Base-by-base conservation (phyloP, 164 flowering plant species). In the Aristolochia californica region DNA sequence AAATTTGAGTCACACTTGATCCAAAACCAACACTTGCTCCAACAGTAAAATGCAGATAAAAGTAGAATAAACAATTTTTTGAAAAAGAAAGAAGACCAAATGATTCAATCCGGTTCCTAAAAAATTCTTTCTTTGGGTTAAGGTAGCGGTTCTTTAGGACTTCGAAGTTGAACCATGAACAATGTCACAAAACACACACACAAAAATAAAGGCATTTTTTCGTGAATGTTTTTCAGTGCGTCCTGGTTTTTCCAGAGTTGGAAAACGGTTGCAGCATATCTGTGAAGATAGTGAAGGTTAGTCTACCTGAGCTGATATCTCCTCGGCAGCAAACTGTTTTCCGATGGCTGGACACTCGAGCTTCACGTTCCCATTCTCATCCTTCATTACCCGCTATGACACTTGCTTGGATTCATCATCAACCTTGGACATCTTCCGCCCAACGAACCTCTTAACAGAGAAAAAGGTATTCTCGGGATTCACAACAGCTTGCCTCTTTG, bases 401-500 rank as follows among this genome's bases (percentile, higher is more conserved):
- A 82, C 87, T 72, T 82, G 87, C 71, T 82, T 82, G 4, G 79
- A 62, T 58, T 82, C 87, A 66, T 82, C 87, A 38, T 78, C 82
- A 2, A 82, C 82, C 70, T 82, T 84, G n/a, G 70, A 52, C 87
- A 80, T 82, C 68, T 82, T 84, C 72, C 91, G 70, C 56, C 91
- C 91, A 44, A 84, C 80, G 68, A 84, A 84, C 65, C 91, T 71
- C 81, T 82, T 84, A 53, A 84, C 91, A 17, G 85, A 80, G 58
- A 82, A 88, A 66, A 88, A 88, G 18, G 96, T 88, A 61, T 88
- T 88, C 75, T 85, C 91, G 0, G 96, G 93, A 68, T 88, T 88
- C 25, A 88, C 96, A 12, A 88, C 96, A 1, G 96, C 93, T 64
- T 88, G 96, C 60, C 96, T 69, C 80, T 91, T 91, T 20, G 96